Evolutionary conservation across 1,284 basidiomycete genomes (phyloP), one percentile per base, ranked within the genome.

Genomic region (Quambalaria eucalypti): DNA sequence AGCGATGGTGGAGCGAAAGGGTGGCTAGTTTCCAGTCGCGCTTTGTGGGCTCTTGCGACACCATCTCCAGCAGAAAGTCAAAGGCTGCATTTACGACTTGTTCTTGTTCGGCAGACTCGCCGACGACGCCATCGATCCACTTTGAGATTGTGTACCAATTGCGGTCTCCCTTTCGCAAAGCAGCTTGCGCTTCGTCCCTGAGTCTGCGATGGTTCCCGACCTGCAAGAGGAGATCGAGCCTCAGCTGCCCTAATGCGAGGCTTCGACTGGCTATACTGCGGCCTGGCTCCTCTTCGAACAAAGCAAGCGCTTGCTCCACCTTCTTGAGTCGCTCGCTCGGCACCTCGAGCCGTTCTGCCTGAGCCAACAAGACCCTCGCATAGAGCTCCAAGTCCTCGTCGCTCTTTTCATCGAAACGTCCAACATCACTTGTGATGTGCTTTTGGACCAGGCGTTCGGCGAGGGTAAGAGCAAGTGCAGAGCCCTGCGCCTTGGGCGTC

Each of bases 351-450:
- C 44, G 51, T 44, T 70, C 65, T 26, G 67, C 73, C 30, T 89
- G 78, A 63, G 87, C 83, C 44, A 82, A 82, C 1, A 90, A 80
- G 54, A 90, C 82, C 7, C 79, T 80, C 2, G 88, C 78, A 64
- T 87, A 84, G 40, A 89, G 80, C 67, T 86, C 81, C 68, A 89
- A 84, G 28, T 87, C 82, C 68, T 91, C 87, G 0, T 87, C 80
- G 52, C 80, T 82, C 44, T 82, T 76, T 62, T 83, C 82, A 0
- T 84, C 86, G 78, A 62, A 84, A 83, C 25, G 87, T 85, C 42
- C 42, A 12, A 19, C 42, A 12, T 54, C 89, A 80, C 69, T 84
- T 84, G 73, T 82, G 83, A 33, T 87, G 80, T 44, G 89, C 77
- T 8, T 81, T 78, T 55, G 81, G 82, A 80, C 87, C 85, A 56